Evolutionary conservation across 2,329 filamentous ascomycete genomes (phyloP).

Genomic region (Camillea tinctor): DNA sequence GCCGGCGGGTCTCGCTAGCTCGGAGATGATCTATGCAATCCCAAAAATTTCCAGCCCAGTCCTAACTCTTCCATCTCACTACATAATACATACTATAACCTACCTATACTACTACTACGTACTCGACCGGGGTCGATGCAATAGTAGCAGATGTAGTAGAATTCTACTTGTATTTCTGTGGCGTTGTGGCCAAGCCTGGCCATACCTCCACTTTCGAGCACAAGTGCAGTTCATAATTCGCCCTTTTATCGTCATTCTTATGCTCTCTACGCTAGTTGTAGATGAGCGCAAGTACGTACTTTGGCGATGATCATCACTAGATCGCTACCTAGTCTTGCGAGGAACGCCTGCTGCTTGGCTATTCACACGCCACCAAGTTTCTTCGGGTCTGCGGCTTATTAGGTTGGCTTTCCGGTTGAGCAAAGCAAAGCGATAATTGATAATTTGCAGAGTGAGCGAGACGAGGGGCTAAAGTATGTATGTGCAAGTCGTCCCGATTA

Average conservation of each 20-base stretch:
- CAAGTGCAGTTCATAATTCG: slow-evolving; percentile 14
- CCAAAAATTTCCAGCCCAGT: slow-evolving; percentile 15
- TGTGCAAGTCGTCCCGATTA: slow-evolving; percentile 11
- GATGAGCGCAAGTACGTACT: slow-evolving; percentile 12
- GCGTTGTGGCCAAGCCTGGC: slow-evolving; percentile 7
- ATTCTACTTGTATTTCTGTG: slow-evolving; percentile 12
- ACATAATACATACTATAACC: neutral
- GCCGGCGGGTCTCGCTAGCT: slow-evolving; percentile 13
- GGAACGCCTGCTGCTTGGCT: neutral
- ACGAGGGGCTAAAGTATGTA: slow-evolving; percentile 4
- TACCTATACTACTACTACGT: slow-evolving; percentile 11
- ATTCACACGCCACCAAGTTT: neutral
- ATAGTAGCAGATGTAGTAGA: slow-evolving; percentile 9
- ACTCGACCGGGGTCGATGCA: slow-evolving; percentile 16
- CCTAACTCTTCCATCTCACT: slow-evolving; percentile 11
- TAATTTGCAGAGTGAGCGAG: neutral
- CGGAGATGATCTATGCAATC: slow-evolving; percentile 19
- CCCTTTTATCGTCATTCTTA: slow-evolving; percentile 21
- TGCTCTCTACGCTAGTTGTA: slow-evolving; percentile 7
- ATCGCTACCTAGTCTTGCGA: slow-evolving; percentile 1
- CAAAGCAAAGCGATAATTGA: no score
- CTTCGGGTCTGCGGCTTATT: neutral
- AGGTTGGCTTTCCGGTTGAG: neutral
- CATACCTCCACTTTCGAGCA: slow-evolving; percentile 10
- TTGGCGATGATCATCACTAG: no score